Evolutionary conservation across 202 grass and related monocot species (phyloP).

Genomic region (Panicum virgatum): DNA sequence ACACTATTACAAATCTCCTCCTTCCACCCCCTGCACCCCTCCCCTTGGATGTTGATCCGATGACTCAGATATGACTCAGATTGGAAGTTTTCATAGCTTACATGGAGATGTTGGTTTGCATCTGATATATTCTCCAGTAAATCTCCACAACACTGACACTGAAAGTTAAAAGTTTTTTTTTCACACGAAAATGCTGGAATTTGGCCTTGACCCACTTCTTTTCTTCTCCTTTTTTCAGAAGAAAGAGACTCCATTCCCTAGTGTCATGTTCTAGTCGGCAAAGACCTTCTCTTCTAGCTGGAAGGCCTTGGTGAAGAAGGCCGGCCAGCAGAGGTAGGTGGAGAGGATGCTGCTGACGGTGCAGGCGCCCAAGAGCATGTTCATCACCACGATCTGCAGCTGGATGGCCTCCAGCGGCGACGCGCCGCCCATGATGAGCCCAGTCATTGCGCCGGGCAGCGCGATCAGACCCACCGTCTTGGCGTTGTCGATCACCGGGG

Average conservation of each 20-base stretch:
- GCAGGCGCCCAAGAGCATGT: slow-evolving; percentile 70
- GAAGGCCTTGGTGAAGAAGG: slow-evolving; percentile 66
- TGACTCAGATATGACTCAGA: no score
- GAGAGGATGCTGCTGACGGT: slow-evolving; percentile 71
- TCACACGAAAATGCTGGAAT: slow-evolving; percentile 2
- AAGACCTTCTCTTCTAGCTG: slow-evolving; percentile 58
- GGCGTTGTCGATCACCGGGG: slow-evolving; percentile 65
- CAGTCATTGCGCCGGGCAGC: slow-evolving; percentile 78
- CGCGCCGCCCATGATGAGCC: slow-evolving; percentile 81
- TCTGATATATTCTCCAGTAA: no score
- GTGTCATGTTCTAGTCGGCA: slow-evolving; percentile 4
- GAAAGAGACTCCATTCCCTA: background rate
- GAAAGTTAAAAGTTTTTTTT: background rate
- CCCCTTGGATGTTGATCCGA: no score
- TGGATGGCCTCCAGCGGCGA: slow-evolving; percentile 80
- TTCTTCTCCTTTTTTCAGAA: background rate
- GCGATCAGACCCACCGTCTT: slow-evolving; percentile 84
- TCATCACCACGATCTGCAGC: slow-evolving; percentile 79
- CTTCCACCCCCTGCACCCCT: no score
- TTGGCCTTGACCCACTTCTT: background rate
- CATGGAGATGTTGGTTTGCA: no score
- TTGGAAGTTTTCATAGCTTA: no score
- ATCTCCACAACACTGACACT: background rate
- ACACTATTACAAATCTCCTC: no score
- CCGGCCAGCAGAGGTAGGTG: slow-evolving; percentile 69